These are phyloP conservation scores for Phylloporus rhodoxanthus DNA, from an alignment of 768 basidiomycete genomes.

Conservation along the genomic window DNA sequence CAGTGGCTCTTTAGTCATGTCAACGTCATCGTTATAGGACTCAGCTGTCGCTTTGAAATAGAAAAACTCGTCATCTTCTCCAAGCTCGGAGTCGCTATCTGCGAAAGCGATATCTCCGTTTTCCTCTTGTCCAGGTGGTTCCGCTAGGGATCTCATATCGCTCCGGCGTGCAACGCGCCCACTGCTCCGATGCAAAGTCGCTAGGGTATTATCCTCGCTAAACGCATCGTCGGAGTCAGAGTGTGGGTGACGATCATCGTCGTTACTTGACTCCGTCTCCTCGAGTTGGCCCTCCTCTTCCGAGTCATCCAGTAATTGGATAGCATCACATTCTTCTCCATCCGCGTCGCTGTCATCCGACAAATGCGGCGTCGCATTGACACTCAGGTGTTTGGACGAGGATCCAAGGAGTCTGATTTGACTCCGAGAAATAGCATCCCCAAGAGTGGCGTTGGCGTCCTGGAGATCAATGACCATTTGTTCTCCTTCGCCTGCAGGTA, in stretches of 20 bases:
- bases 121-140: conserved; percentile 34
- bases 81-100: conserved; percentile 75
- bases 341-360: conserved; percentile 35
- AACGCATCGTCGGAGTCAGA: not conserved
- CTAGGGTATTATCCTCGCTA: not conserved
- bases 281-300: not conserved
- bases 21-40: conserved; percentile 48
- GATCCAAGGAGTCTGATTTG: conserved; percentile 80
- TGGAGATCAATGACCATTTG: conserved; percentile 97
- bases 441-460: conserved; percentile 76
- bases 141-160: conserved; percentile 30
- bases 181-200: conserved; percentile 25
- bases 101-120: conserved; percentile 56
- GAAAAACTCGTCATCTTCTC: conserved; percentile 66
- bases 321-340: conserved; percentile 21
- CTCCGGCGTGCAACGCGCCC: conserved; percentile 50
- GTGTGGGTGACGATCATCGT: not conserved
- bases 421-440: conserved; percentile 73
- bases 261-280: conserved; percentile 3
- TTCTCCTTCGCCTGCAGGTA: conserved; percentile 87
- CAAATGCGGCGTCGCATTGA: conserved; percentile 28
- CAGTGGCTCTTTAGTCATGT: conserved; percentile 63
- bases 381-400: conserved; percentile 64
- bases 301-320: conserved; percentile 9
- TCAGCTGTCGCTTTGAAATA: conserved; percentile 39